Base-by-base conservation (phyloP, 192 early-diverging fungal genomes). In the Gryganskiella cystojenkinii region DNA sequence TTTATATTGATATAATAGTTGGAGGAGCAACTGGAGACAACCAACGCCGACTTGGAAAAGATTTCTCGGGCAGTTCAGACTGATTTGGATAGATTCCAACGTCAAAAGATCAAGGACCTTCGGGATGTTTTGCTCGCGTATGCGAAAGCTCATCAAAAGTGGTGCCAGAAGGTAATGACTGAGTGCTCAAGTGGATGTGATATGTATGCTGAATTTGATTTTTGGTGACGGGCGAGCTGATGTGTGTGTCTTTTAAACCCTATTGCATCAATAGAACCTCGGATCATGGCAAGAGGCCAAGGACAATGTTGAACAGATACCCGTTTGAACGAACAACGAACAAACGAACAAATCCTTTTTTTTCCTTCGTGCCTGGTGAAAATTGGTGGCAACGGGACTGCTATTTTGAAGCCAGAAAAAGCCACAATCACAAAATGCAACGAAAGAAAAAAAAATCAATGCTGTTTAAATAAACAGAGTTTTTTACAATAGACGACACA, bases 31-130 rank as follows among this genome's bases (percentile, higher is more conserved):
- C 80, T 93, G 53, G 90, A 92, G 75, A 85, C 86, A 19, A 86
- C 90, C 46, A 85, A 84, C 33, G 81, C 87, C 17, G 94, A 96
- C 65, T 57, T 99, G 60, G 83, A 83, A n/a, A 85, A 87, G 34
- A 86, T 93, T 30, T 96, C 95, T 47, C 85, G 83, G 5, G 91
- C 92, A 43, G 91, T 96, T 46, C 95, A 98, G 80, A 82, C 85
- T 17, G 95, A 99, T 66, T 71, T 99, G 70, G 96, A 98, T 61
- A 84, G 95, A 33, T 99, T 97, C 84, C 97, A 99, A 83, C 84
- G 93, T 63, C 91, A 96, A 67, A 99, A 99, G 82, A 86, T 97
- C 42, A 79, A 83, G 34, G 96, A 99, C 64, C 64, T 99, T 34
- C 85, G 92, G 56, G 89, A 93, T 63, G 89, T 94, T 73, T 65